A percentile compares a stretch with the other conserved stretches of the same genome.
phyloP scores from a whole-genome alignment of 2,329 filamentous ascomycete genomes.

The Myriosclerotinia duriaeana region DNA sequence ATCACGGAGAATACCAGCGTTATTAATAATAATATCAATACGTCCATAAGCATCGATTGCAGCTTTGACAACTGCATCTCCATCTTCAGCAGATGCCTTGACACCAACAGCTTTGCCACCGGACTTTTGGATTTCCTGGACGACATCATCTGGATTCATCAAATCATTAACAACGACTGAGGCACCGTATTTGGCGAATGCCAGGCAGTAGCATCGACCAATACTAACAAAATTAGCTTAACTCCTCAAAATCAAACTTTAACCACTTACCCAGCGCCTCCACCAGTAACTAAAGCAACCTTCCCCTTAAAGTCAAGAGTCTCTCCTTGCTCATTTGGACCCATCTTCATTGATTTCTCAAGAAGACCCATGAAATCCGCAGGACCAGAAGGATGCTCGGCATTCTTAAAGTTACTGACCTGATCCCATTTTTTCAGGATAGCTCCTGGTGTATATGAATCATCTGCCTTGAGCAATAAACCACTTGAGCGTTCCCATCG shows the following conservation, averaged over 20 bases:
- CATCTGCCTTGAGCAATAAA: slow-evolving; percentile 84
- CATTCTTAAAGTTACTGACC: slow-evolving; percentile 79
- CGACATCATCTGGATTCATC: slow-evolving; percentile 85
- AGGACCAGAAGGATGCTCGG: slow-evolving; percentile 79
- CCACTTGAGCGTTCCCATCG: slow-evolving; percentile 93
- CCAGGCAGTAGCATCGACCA: slow-evolving; percentile 84
- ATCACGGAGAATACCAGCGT: slow-evolving; percentile 94
- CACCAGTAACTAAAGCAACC: slow-evolving; percentile 84
- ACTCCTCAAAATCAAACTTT: background rate
- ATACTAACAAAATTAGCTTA: slow-evolving; percentile 54
- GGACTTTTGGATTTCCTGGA: slow-evolving; percentile 85
- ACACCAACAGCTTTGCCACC: slow-evolving; percentile 90
- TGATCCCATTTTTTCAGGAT: slow-evolving; percentile 87
- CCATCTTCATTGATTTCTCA: slow-evolving; percentile 77
- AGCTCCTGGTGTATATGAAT: slow-evolving; percentile 81
- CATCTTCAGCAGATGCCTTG: slow-evolving; percentile 91
- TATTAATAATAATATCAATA: slow-evolving; percentile 95
- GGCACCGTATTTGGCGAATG: slow-evolving; percentile 81
- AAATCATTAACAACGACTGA: slow-evolving; percentile 94
- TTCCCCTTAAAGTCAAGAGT: slow-evolving; percentile 79
- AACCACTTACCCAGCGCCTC: slow-evolving; percentile 66
- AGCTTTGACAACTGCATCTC: slow-evolving; percentile 84
- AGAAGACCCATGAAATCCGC: slow-evolving; percentile 86
- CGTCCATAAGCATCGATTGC: slow-evolving; percentile 93
- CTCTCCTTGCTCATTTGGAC: slow-evolving; percentile 68